Base-by-base conservation (phyloP, 352 stramenopile genomes). In the Pythium aquatile region DNA sequence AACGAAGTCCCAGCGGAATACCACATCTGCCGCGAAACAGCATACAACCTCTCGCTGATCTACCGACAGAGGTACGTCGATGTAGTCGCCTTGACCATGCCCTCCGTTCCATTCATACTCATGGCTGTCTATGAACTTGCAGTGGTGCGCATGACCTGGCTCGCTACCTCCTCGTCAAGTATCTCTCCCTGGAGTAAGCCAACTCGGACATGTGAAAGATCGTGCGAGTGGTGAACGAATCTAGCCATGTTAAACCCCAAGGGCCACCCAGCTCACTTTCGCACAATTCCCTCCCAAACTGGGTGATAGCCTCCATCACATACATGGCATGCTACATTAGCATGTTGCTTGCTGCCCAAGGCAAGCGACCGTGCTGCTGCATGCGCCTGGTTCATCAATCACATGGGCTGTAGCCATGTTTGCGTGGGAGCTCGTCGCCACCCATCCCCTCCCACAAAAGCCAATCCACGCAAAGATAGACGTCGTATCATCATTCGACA, bases 31-130 rank as follows among this genome's bases (percentile, higher is more conserved):
- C 77, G 82, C 24, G 87, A 96, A 68, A 91, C 87, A 8, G 87
- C 87, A n/a, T 94, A 94, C 72, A 96, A 96, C 46, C 70, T 96
- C 39, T 92, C 85, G 16, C 75, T 96, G 30, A 94, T 96, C 35
- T 96, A 96, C 72, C 88, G 90, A 51, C 81, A 96, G 65, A 94
- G 86, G 86, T 94, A 39, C 33, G 42, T 11, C 3, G 26, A 20
- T 56, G 14, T 26, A 8, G 24, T 13, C 3, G 3, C 1, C 26
- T 24, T 54, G 7, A 10, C 5, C 2, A 35, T 3, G 4, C n/a
- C 10, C 44, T 30, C n/a, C n/a, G 7, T n/a, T 33, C 8, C 46
- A 17, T 53, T 3, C 28, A 54, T 54, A 5, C 47, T 54, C 4
- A 54, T 24, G 47, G 24, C 46, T 47, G 55, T 44, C 49, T 20